phyloP scores from a whole-genome alignment of 2,329 filamentous ascomycete genomes.

The Helotiales sp. region DNA sequence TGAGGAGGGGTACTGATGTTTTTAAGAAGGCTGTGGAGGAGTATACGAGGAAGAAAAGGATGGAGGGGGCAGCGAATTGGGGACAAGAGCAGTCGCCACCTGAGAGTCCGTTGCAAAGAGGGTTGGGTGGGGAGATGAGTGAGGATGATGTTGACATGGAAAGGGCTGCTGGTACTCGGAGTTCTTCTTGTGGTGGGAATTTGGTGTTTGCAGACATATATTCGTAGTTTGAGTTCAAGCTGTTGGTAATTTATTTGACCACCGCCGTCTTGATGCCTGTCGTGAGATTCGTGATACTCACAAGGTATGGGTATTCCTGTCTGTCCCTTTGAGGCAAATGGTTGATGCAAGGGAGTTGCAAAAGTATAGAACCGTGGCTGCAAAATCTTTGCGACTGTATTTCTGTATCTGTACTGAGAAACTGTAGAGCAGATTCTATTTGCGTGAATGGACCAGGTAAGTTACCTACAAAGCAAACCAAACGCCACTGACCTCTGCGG shows the following conservation, averaged over 20 bases:
- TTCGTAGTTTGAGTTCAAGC: background rate
- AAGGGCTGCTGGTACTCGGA: background rate
- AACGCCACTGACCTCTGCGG: conserved; percentile 14
- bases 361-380: no score
- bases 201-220: background rate
- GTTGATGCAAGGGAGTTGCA: no score
- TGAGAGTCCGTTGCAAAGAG: background rate
- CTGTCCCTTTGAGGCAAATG: no score
- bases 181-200: no score
- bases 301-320: background rate
- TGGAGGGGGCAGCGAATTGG: background rate
- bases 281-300: background rate
- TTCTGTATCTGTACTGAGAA: no score
- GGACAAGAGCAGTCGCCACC: background rate
- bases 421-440: background rate
- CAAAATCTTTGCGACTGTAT: no score
- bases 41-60: background rate
- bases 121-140: background rate
- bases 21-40: conserved; percentile 1
- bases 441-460: background rate
- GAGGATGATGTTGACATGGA: background rate
- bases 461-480: background rate
- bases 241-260: background rate
- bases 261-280: background rate
- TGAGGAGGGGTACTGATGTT: background rate